phyloP scores from a whole-genome alignment of 805 yeast species.

The Wickerhamiella hasegawae region DNA sequence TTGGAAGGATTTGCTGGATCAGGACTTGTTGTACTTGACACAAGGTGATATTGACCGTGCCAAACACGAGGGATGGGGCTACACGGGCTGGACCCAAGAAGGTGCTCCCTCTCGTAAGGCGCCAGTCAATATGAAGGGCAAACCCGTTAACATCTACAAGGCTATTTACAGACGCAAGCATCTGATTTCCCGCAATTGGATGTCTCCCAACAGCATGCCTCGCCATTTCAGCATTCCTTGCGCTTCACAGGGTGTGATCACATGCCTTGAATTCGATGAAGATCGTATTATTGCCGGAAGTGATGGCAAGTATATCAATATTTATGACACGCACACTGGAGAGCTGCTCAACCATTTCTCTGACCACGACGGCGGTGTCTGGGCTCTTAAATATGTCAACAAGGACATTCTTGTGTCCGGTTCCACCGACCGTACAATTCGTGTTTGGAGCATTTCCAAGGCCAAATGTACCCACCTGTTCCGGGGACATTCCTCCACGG shows the following conservation, averaged over 20 bases:
- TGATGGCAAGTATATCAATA: slow-evolving; percentile 68
- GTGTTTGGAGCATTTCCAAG: slow-evolving; percentile 80
- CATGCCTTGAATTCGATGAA: slow-evolving; percentile 86
- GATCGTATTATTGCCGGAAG: slow-evolving; percentile 86
- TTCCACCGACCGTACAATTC: slow-evolving; percentile 82
- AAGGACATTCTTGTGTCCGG: slow-evolving; percentile 71
- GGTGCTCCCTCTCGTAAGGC: neutral
- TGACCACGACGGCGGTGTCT: slow-evolving; percentile 96
- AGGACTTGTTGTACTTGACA: slow-evolving; percentile 42
- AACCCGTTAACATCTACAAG: slow-evolving; percentile 28
- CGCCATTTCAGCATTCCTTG: slow-evolving; percentile 41
- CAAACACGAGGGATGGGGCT: slow-evolving; percentile 20
- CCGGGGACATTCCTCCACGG: slow-evolving; percentile 84
- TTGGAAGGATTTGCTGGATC: slow-evolving; percentile 52
- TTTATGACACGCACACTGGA: slow-evolving; percentile 68
- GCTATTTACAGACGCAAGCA: slow-evolving; percentile 44
- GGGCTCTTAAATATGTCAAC: slow-evolving; percentile 86
- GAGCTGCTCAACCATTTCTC: slow-evolving; percentile 39
- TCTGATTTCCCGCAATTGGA: slow-evolving; percentile 60
- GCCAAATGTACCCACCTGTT: slow-evolving; percentile 85
- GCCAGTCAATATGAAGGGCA: slow-evolving; percentile 13
- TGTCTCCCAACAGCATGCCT: slow-evolving; percentile 43
- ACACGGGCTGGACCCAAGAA: slow-evolving; percentile 18
- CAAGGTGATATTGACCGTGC: slow-evolving; percentile 30
- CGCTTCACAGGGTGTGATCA: slow-evolving; percentile 47